Evolutionary conservation across 2,329 filamentous ascomycete genomes (phyloP), one percentile per base, ranked within the genome.

Genomic region (Colletotrichum coccodes): DNA sequence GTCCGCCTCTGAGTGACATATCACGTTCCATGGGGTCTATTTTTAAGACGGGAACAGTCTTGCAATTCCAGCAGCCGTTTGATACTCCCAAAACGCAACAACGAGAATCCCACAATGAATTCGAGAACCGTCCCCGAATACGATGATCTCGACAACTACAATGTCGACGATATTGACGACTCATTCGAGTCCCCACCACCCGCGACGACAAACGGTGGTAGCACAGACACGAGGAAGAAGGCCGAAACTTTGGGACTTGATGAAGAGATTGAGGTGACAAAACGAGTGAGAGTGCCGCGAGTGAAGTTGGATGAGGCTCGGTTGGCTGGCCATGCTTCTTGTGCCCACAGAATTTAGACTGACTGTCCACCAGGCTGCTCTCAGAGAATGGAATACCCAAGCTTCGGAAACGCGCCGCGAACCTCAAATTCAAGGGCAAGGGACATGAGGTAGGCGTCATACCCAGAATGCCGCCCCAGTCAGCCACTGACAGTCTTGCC

Each of bases 251-350:
- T 97, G 3, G 94, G 95, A 52, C 90, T 98, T 64, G 95, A 98
- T 72, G 90, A 97, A 76, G 94, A 97, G 75, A 88, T 99, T 60
- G 91, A 93, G 63, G 87, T 98, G 5, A 89, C 88, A 46, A 97
- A 94, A 81, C 92, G 92, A 74, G 87, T 90, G 40, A 87, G 90
- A 70, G 83, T 78, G 0, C 94, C 94, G 1, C 86, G 90, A 64
- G 92, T 95, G 4, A 99, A 98, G 79, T 87, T 99, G 30, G 95
- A 99, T 76, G 94, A 97, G 74, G 83, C 88, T 11, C 89, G 90
- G 91, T 94, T 77, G 60, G 74, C 46, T 47, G 28, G 21, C 34
- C 56, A 62, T 2, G 53, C 4, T 28, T 21, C 9, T 68, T 9
- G 18, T 21, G 12, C 38, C 3, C 11, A 12, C 14, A 6, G 2